These are phyloP conservation scores for Neopestalotiopsis sp. DNA, from an alignment of 2,329 filamentous ascomycete species.

Conservation along the genomic window DNA sequence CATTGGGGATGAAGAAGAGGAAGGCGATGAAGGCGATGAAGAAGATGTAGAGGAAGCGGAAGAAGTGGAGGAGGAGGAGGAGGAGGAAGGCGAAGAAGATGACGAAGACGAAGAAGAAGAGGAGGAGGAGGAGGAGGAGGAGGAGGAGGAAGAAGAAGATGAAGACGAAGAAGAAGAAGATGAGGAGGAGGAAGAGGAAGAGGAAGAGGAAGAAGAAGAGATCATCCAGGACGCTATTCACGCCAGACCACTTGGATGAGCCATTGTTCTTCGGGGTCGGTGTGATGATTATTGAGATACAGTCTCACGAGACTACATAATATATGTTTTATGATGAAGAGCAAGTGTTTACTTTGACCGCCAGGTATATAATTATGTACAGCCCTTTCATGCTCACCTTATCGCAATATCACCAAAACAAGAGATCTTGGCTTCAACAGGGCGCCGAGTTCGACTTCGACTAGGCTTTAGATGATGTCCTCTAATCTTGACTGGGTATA, in stretches of 20 bases:
- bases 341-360: too few relatives aligned
- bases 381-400: too few relatives aligned
- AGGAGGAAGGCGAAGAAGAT: not conserved
- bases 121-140: constrained; percentile 21
- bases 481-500: not conserved
- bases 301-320: too few relatives aligned
- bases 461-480: too few relatives aligned
- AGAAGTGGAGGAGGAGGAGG: not conserved
- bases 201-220: constrained; percentile 6
- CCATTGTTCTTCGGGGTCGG: not conserved
- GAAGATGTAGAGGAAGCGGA: not conserved
- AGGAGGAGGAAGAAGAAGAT: not conserved
- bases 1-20: constrained; percentile 25
- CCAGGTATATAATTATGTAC: too few relatives aligned
- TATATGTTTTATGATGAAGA: too few relatives aligned
- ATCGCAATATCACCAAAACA: too few relatives aligned
- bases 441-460: too few relatives aligned
- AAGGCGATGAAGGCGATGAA: not conserved
- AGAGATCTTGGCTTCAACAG: too few relatives aligned
- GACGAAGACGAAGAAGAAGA: not conserved
- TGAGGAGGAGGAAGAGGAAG: not conserved
- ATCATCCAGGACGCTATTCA: constrained; percentile 3
- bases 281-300: not conserved
- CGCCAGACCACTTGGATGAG: not conserved
- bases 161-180: not conserved